These are phyloP conservation scores for Phytomonas sp. DNA, from an alignment of 208 protist species.

Conservation along the genomic window DNA sequence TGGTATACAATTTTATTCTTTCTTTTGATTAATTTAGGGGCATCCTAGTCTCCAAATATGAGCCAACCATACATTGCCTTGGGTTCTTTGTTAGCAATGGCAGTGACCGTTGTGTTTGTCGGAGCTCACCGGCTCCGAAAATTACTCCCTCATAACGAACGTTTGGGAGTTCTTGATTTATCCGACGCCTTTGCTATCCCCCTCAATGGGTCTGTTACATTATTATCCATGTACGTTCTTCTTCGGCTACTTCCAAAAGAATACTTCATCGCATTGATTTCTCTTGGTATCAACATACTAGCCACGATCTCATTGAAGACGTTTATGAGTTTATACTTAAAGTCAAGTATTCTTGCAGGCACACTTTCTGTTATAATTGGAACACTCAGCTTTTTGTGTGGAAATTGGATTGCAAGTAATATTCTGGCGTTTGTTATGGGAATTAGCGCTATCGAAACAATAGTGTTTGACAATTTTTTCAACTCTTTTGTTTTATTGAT, in stretches of 20 bases:
- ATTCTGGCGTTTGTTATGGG: constrained; percentile 89
- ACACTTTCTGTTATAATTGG: constrained; percentile 44
- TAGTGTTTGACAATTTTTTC: constrained; percentile 49
- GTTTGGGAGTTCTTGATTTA: constrained; percentile 27
- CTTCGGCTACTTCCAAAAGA: constrained; percentile 75
- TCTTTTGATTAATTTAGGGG: not conserved
- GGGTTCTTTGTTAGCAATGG: constrained; percentile 28
- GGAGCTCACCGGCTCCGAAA: constrained; percentile 33
- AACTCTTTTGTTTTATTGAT: constrained; percentile 72
- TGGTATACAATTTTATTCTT: not conserved
- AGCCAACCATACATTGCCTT: constrained; percentile 47
- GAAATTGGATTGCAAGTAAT: constrained; percentile 94
- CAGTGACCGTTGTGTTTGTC: constrained; percentile 39
- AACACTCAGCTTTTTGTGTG: constrained; percentile 52
- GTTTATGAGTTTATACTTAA: constrained; percentile 47
- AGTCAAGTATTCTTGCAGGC: constrained; percentile 63
- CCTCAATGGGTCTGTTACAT: constrained; percentile 64
- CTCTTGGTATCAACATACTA: constrained; percentile 60
- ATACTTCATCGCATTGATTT: constrained; percentile 61
- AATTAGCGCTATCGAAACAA: constrained; percentile 50
- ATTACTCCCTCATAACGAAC: constrained; percentile 19
- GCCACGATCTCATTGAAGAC: constrained; percentile 54
- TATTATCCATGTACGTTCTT: constrained; percentile 72
- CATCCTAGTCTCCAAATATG: constrained; percentile 9
- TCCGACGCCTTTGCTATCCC: constrained; percentile 64